Evolutionary conservation across 345 rosid species (phyloP).

Genomic region (Triadica sebifera): DNA sequence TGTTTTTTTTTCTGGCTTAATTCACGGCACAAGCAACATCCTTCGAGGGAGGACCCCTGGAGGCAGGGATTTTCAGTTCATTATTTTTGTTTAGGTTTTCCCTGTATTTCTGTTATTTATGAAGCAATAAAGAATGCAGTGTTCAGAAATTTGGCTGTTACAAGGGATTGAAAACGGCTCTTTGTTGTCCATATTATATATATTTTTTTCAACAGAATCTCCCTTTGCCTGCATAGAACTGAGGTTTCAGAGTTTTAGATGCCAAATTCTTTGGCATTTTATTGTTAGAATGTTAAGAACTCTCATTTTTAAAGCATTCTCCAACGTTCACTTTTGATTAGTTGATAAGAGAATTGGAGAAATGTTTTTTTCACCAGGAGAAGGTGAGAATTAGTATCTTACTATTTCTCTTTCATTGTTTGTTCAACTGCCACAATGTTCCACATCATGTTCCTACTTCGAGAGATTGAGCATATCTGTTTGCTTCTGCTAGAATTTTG

Average conservation of each 20-base stretch:
- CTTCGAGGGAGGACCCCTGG: neutral
- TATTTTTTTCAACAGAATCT: neutral
- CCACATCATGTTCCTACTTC: neutral
- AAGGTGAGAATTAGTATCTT: too few species aligned
- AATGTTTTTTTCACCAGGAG: too few species aligned
- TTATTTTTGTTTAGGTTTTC: constrained; percentile 6
- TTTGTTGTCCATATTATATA: neutral
- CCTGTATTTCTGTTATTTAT: constrained; percentile 24
- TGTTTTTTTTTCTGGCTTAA: constrained; percentile 13
- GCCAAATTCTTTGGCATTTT: neutral
- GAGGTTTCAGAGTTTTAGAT: neutral
- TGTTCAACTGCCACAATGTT: too few species aligned
- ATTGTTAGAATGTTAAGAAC: too few species aligned
- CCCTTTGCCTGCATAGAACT: neutral
- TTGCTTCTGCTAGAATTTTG: too few species aligned
- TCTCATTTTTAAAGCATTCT: too few species aligned
- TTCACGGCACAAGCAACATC: constrained; percentile 17
- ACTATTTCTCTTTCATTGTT: too few species aligned
- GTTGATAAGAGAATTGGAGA: too few species aligned
- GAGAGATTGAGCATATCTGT: neutral
- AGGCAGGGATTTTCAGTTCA: constrained; percentile 19
- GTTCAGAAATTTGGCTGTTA: constrained; percentile 18
- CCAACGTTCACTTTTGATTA: too few species aligned
- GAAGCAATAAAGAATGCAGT: constrained; percentile 37
- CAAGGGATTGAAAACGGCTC: neutral